phyloP scores from a whole-genome alignment of 805 yeast species.

The Cyberlindnera mississippiensis region DNA sequence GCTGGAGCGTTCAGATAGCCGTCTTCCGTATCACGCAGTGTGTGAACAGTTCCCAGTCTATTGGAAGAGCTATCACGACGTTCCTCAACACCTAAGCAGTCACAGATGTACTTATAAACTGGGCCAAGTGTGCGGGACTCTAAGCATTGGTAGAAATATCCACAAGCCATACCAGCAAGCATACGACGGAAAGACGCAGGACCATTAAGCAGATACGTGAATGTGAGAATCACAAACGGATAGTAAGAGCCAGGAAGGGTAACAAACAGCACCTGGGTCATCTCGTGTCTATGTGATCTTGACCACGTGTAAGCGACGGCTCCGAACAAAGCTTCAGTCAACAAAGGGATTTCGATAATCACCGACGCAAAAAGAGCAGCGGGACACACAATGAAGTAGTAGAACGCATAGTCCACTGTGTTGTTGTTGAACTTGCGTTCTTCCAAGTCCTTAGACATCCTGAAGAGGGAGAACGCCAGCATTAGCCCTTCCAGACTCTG shows the following conservation, averaged over 20 bases:
- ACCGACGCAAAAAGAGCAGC: slow-evolving; percentile 37
- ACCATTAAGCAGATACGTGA: slow-evolving; percentile 43
- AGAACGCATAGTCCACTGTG: slow-evolving; percentile 55
- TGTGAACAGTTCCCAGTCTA: slow-evolving; percentile 30
- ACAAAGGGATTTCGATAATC: slow-evolving; percentile 27
- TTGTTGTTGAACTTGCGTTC: slow-evolving; percentile 43
- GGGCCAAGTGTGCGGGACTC: slow-evolving; percentile 52
- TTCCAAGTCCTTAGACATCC: slow-evolving; percentile 55
- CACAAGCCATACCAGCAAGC: slow-evolving; percentile 49
- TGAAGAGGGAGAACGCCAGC: slow-evolving; percentile 54
- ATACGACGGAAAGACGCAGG: slow-evolving; percentile 35
- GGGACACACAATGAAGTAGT: slow-evolving; percentile 46
- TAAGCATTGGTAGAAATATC: slow-evolving; percentile 56
- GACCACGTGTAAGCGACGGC: slow-evolving; percentile 62
- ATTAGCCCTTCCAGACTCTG: slow-evolving; percentile 43
- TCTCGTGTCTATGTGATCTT: slow-evolving; percentile 45
- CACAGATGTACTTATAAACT: slow-evolving; percentile 29
- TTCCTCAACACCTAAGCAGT: slow-evolving; percentile 20
- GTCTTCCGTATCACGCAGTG: slow-evolving; percentile 33
- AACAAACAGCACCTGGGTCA: slow-evolving; percentile 48
- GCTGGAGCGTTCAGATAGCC: slow-evolving; percentile 57
- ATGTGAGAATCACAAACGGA: slow-evolving; percentile 45
- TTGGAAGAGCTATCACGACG: slow-evolving; percentile 23
- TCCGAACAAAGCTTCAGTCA: slow-evolving; percentile 41
- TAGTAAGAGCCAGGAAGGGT: slow-evolving; percentile 56